These are phyloP conservation scores for Penicillium diatomitis DNA, from an alignment of 495 filamentous ascomycete genomes.

Conservation along the genomic window DNA sequence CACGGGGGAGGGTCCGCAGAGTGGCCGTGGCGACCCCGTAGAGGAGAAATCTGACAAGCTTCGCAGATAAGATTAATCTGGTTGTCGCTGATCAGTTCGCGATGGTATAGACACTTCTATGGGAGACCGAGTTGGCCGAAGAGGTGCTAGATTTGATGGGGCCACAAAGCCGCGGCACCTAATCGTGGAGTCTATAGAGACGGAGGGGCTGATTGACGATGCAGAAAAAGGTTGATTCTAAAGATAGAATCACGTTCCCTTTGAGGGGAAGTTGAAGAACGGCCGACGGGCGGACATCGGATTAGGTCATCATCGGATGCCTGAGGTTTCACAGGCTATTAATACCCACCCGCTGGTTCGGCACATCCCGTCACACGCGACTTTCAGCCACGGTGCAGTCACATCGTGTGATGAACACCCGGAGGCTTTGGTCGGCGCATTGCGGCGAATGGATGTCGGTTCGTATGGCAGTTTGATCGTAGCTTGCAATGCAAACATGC, in stretches of 20 bases:
- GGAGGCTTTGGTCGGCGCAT: too few relatives aligned
- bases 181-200: conserved; percentile 10
- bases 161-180: conserved; percentile 2
- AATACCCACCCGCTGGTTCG: not conserved
- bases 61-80: too few relatives aligned
- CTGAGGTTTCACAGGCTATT: conserved; percentile 3
- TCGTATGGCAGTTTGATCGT: too few relatives aligned
- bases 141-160: not conserved
- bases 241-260: conserved; percentile 21
- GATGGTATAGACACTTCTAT: too few relatives aligned
- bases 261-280: conserved; percentile 1
- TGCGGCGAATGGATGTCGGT: too few relatives aligned
- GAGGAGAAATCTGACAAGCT: not conserved
- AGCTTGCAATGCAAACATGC: too few relatives aligned
- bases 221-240: conserved; percentile 27
- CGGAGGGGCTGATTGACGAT: conserved; percentile 19
- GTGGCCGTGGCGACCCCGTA: not conserved
- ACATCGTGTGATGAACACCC: not conserved
- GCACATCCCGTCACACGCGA: not conserved
- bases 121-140: too few relatives aligned
- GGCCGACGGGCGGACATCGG: not conserved
- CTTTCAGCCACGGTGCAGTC: not conserved
- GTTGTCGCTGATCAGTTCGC: too few relatives aligned
- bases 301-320: conserved; percentile 2
- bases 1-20: not conserved